Conservation (phyloP, 768 basidiomycete genomes). For the Lentinula sp. region DNA sequence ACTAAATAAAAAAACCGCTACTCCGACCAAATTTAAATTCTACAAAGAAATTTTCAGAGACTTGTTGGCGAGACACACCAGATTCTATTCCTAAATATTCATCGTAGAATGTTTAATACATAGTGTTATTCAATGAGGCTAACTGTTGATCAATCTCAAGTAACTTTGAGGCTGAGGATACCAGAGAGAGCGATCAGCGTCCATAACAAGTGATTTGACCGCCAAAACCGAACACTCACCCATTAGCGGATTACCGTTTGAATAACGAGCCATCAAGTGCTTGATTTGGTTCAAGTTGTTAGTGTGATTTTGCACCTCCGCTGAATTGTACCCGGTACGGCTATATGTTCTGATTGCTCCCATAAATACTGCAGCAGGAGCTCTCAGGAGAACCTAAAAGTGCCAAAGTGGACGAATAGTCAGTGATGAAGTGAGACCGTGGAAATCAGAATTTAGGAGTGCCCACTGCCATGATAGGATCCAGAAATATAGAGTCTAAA, state of each 20-base stretch:
- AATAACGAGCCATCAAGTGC: neutral
- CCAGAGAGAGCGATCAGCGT: neutral
- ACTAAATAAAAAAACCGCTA: too few species aligned
- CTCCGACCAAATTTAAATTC: too few species aligned
- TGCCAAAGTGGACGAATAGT: neutral
- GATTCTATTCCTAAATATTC: too few species aligned
- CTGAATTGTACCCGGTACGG: neutral
- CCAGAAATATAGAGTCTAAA: neutral
- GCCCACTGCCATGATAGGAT: constrained; percentile 4
- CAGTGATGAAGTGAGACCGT: neutral
- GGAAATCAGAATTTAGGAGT: neutral
- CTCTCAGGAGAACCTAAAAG: neutral
- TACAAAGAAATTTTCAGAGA: too few species aligned
- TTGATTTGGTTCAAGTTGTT: neutral
- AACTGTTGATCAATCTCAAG: too few species aligned
- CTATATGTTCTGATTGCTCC: neutral
- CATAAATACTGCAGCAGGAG: neutral
- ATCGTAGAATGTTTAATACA: too few species aligned
- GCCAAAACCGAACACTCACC: neutral
- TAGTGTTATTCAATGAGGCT: too few species aligned
- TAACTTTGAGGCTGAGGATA: neutral
- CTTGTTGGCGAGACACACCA: too few species aligned
- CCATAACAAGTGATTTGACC: neutral
- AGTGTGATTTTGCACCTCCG: neutral
- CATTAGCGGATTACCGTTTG: neutral